phyloP scores from a whole-genome alignment of 176 grass and related monocot genomes.

The Cenchrus purpureus region DNA sequence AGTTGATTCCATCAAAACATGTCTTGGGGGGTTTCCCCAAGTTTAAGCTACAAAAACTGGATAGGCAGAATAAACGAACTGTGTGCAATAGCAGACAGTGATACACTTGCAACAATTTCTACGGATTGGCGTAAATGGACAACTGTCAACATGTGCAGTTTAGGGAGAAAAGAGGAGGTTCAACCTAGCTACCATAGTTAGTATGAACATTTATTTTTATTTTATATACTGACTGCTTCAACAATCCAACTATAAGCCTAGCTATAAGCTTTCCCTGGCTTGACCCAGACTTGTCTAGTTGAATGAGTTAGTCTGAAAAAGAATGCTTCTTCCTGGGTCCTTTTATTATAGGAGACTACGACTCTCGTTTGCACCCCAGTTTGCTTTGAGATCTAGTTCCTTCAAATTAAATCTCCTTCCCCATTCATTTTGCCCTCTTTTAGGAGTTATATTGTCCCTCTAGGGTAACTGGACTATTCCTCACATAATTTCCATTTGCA shows the following conservation, averaged over 20 bases:
- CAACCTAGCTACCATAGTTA: not conserved
- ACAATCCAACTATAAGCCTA: not conserved
- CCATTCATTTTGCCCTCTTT: not conserved
- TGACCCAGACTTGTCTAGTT: not conserved
- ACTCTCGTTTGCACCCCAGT: not conserved
- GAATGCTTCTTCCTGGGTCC: not conserved
- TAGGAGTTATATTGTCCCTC: not conserved
- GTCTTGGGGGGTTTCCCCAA: conserved; percentile 12
- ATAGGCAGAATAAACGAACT: not conserved
- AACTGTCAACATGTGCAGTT: not conserved
- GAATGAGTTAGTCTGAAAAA: not conserved
- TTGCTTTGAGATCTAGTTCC: not conserved
- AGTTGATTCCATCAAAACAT: not conserved
- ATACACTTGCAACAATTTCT: not conserved
- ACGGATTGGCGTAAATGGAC: not conserved
- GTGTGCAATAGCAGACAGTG: not conserved
- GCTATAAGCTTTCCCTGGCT: not conserved
- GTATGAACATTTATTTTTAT: not conserved
- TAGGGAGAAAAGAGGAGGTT: not conserved
- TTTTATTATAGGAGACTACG: not conserved
- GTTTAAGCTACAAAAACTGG: conserved; percentile 11
- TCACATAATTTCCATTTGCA: not conserved
- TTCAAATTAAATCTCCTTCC: not conserved
- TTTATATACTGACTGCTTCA: not conserved
- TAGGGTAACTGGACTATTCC: not conserved